Conservation (phyloP, 257 asterid species). For the Paulownia fortunei region DNA sequence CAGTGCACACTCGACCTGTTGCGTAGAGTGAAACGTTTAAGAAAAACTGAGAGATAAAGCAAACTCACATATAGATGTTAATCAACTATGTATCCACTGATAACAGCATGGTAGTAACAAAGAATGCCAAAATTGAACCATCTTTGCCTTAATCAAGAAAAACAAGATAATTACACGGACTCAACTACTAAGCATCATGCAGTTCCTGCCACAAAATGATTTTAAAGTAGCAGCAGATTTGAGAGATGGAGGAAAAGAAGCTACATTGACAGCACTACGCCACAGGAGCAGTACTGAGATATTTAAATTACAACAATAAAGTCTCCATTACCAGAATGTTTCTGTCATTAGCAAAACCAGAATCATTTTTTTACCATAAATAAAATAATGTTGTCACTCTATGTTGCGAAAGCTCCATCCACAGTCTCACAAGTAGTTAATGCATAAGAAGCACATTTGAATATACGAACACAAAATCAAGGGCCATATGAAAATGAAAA, state of each 20-base stretch:
- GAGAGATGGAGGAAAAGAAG: background rate
- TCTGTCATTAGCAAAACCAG: background rate
- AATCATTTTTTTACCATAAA: background rate
- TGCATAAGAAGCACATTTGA: background rate
- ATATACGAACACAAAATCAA: background rate
- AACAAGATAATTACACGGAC: background rate
- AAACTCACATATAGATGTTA: background rate
- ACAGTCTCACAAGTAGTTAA: background rate
- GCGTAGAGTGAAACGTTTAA: conserved; percentile 5
- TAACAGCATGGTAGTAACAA: background rate
- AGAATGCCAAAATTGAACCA: background rate
- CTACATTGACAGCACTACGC: background rate
- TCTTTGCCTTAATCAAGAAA: background rate
- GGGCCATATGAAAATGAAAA: background rate
- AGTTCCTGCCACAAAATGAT: background rate
- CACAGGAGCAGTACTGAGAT: background rate
- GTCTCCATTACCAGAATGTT: background rate
- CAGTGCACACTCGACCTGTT: conserved; percentile 56
- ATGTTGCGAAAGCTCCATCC: background rate
- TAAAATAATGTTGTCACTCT: background rate
- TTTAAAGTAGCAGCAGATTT: background rate
- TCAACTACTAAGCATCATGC: background rate
- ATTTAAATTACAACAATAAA: background rate
- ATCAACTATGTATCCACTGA: background rate
- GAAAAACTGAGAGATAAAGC: background rate